Base-by-base conservation (phyloP, 331 rosid species). In the Saraca asoca region DNA sequence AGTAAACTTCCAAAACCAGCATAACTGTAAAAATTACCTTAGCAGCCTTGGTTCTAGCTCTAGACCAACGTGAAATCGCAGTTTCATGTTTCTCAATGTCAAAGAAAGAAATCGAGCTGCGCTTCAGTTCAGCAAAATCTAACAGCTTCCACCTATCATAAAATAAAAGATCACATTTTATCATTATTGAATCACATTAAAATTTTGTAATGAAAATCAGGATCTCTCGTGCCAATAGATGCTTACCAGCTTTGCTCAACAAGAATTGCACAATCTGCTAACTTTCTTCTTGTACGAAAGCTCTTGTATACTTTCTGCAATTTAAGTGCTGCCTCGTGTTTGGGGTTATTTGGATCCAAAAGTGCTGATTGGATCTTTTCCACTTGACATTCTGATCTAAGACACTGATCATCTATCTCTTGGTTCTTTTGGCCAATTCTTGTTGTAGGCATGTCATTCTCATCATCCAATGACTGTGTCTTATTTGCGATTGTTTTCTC, bases 241-340 rank as follows among this genome's bases (percentile, higher is more conserved):
- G 38, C 62, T 10, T 79, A 94, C 99, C 99, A 94, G 93, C 97
- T 88, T 67, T 94, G 97, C 75, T 94, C 99, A 62, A 94, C 93
- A 18, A 94, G 96, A 72, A 94, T 95, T n/a, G 99, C 99, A 75
- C 99, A 94, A 80, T 94, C 99, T 60, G 99, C 99, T 10, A 94
- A 77, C 87, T 90, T 94, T 74, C 99, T 75, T 74, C 99, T 85
- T 0, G 97, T 94, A 2, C 99, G 92, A 50, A 94, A 94, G 77
- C 99, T 94, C 88, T 94, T 94, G 78, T 94, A 94, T 7, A 94
- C 99, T 75, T 94, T 94, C 81, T 94, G 99, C 79, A 94, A 85
- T 61, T 94, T 94, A 50, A 88, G 62, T 0, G 99, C 99, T 1
- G 99, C 99, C 80, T 56, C 81, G 76, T 94, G 91, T 79, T 88